Conservation (phyloP, 2,329 filamentous ascomycete species). For the Exophiala phaeomuriformis region DNA sequence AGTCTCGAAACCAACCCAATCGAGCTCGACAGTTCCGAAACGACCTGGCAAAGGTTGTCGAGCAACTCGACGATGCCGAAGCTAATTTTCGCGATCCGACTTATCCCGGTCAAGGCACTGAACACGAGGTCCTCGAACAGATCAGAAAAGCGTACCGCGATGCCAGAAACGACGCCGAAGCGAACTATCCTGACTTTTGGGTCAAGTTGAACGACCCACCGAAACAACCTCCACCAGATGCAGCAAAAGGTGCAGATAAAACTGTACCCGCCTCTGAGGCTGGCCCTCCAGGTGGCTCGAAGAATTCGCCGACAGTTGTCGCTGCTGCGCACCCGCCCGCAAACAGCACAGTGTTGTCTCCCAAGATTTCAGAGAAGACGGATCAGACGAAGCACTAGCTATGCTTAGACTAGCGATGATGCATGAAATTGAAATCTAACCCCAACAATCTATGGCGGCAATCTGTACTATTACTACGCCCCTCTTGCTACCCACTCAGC, state of each 20-base stretch:
- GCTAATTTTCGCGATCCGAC: slow-evolving; percentile 11
- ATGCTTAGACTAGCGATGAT: background rate
- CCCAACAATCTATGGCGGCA: background rate
- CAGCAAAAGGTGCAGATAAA: too few species aligned
- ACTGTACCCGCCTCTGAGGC: too few species aligned
- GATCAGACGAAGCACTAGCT: too few species aligned
- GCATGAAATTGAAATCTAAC: too few species aligned
- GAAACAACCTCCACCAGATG: background rate
- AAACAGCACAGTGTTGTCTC: too few species aligned
- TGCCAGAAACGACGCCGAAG: slow-evolving; percentile 10
- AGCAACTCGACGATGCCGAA: slow-evolving; percentile 15
- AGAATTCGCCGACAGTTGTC: too few species aligned
- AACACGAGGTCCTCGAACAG: slow-evolving; percentile 1
- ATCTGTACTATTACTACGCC: background rate
- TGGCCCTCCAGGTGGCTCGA: too few species aligned
- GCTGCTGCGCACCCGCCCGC: too few species aligned
- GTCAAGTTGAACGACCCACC: slow-evolving; percentile 2
- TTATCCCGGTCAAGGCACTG: background rate
- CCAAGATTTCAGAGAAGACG: too few species aligned
- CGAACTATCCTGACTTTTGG: slow-evolving; percentile 19
- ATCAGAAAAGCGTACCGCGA: slow-evolving; percentile 9
- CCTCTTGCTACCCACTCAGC: slow-evolving; percentile 16
- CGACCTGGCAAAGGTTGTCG: slow-evolving; percentile 7
- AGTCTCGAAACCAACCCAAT: slow-evolving; percentile 18
- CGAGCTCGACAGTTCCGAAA: slow-evolving; percentile 17